These are phyloP conservation scores for Mucor saturninus DNA, from an alignment of 371 early-diverging fungal genomes.

Conservation along the genomic window DNA sequence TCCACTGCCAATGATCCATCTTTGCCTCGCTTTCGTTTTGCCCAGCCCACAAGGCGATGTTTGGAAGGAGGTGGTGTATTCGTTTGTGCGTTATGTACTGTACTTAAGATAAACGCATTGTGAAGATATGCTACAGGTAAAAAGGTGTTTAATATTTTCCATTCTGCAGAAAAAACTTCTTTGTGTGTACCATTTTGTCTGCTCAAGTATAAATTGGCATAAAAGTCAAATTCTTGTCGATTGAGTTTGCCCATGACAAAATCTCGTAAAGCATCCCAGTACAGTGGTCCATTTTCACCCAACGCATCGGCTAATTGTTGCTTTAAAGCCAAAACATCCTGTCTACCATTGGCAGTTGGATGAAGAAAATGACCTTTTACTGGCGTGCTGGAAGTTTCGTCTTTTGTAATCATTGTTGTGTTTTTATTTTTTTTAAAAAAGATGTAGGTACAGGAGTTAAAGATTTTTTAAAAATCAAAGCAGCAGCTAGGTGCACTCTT, in stretches of 20 bases:
- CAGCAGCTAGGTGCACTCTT: too few relatives aligned
- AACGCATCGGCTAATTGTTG: constrained; percentile 80
- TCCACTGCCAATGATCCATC: constrained; percentile 49
- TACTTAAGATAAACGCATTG: constrained; percentile 81
- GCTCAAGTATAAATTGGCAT: constrained; percentile 70
- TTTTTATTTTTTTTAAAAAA: too few relatives aligned
- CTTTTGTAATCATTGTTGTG: constrained; percentile 1
- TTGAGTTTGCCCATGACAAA: constrained; percentile 81
- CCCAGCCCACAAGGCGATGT: constrained; percentile 67
- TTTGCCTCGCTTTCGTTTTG: constrained; percentile 66
- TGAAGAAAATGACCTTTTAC: constrained; percentile 33
- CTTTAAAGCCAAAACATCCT: constrained; percentile 74
- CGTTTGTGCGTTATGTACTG: constrained; percentile 77
- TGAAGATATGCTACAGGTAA: constrained; percentile 65
- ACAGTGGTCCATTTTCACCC: constrained; percentile 78
- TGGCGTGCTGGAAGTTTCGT: neutral
- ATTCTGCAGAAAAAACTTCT: too few relatives aligned
- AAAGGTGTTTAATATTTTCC: neutral
- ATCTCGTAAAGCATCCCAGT: constrained; percentile 79
- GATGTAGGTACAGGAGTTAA: too few relatives aligned
- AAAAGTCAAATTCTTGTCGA: constrained; percentile 81
- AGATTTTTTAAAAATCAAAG: too few relatives aligned
- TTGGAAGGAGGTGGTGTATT: constrained; percentile 73
- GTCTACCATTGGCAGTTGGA: constrained; percentile 56
- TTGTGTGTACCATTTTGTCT: constrained; percentile 59